Evolutionary conservation across 73 alveolate species (phyloP), one percentile per base, ranked within the genome.

Genomic region (Durusdinium trenchii): DNA sequence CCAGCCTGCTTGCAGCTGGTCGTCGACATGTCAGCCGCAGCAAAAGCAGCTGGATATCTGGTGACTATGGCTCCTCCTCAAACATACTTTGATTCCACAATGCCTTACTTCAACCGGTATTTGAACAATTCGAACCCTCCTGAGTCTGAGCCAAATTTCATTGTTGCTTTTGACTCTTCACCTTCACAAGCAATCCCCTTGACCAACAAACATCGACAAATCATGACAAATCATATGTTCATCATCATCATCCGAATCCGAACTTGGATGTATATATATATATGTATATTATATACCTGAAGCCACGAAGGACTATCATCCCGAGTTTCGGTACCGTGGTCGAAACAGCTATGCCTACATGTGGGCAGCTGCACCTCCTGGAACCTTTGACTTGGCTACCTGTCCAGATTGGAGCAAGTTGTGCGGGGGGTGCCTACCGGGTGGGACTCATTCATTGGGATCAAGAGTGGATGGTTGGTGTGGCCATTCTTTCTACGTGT

Each of bases 321-420:
- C 95, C 23, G 95, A 86, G 36, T 86, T 86, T 40, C 60, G 28
- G 10, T 86, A 86, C 46, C 83, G 83, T 23, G 95, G 95, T 23
- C 40, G 43, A 30, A 86, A 86, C 46, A 38, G 95, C 82, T 86
- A 86, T 46, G 95, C 95, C 82, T 86, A 86, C 95, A 57, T 52
- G 95, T 86, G 95, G 95, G 95, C 95, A 18, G 95, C 95, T 1
- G 95, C 95, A 12, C 95, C 95, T 42, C 82, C 82, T n/a, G 95
- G 61, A 28, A 86, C 95, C 28, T 86, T 86, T 36, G 95, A 86
- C 45, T 40, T 86, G 95, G 95, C 23, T 26, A 14, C 94, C 30
- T 5, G 87, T 32, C 50, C 38, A 23, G 16, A 38, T n/a, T n/a
- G n/a, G n/a, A n/a, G n/a, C n/a, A n/a, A n/a, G n/a, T n/a, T n/a